phyloP scores from a whole-genome alignment of 2,329 filamentous ascomycete genomes.

The Sclerotinia borealis region DNA sequence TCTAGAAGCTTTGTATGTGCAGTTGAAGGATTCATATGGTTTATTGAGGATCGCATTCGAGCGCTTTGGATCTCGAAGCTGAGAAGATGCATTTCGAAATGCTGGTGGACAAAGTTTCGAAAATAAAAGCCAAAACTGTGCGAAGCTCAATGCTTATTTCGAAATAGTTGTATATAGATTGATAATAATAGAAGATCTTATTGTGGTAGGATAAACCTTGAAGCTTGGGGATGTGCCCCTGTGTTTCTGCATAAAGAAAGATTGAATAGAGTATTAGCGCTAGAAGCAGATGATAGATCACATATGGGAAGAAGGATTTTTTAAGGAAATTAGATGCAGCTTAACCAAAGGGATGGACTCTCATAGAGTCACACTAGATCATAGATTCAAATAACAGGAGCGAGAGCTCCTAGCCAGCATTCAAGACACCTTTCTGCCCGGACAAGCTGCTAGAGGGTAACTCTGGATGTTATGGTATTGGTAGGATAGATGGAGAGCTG shows the following conservation, averaged over 20 bases:
- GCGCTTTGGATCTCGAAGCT: not conserved
- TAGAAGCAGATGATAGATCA: not conserved
- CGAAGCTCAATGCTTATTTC: not conserved
- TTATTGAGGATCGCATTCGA: too few species aligned
- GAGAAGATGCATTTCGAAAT: not conserved
- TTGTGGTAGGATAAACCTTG: not conserved
- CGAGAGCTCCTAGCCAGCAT: too few species aligned
- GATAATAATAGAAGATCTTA: not conserved
- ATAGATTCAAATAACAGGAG: not conserved
- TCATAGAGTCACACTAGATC: too few species aligned
- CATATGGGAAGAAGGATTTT: not conserved
- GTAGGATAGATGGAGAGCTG: not conserved
- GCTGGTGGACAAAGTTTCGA: not conserved
- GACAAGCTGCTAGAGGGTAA: not conserved
- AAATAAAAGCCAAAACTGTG: not conserved
- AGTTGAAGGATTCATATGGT: too few species aligned
- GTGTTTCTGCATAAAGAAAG: not conserved
- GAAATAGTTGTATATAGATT: not conserved
- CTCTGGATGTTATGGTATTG: too few species aligned
- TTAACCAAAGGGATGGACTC: not conserved
- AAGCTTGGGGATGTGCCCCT: not conserved
- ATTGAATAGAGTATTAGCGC: not conserved
- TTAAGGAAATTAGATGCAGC: too few species aligned
- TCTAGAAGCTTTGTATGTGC: fast-evolving
- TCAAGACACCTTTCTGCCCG: not conserved